Evolutionary conservation across 177 flowering plant species (phyloP), one percentile per base, ranked within the genome.

Genomic region (Vitis hybrid): DNA sequence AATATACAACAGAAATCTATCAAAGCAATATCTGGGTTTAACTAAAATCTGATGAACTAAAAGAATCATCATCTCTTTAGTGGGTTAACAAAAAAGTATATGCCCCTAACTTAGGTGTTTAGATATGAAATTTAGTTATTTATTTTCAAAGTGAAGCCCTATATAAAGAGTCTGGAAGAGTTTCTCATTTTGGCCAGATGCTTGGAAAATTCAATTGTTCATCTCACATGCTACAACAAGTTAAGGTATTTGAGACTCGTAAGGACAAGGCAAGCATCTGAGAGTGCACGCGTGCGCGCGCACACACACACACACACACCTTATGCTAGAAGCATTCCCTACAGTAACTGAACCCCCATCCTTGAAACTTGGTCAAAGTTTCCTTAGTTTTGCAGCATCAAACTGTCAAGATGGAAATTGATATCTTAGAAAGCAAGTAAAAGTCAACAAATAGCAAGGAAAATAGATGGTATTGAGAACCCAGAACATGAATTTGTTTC

Each of bases 321-420:
- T 95, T 76, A 95, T 90, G 70, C 77, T 87, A 65, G 99, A 95
- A 70, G 98, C 97, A 89, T 95, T 95, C 67, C 98, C 99, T 19
- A 97, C 98, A 62, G 99, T 95, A 59, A 95, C 97, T 72, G 99
- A 79, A 62, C 99, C 97, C 14, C 97, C 94, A 70, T 75, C 81
- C 82, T 95, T 93, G 74, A 93, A 95, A 80, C 93, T 93, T 75
- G 99, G 97, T 64, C 92, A 71, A 31, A 95, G 97, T 82, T 95
- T 93, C 79, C 80, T 86, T 31, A 95, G 73, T 75, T 87, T 95
- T 50, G 78, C 82, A 63, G 98, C 88, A 82, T 95, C 98, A 87
- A 90, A 93, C 99, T 95, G 74, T 60, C 26, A 75, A 67, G 57
- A 50, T 19, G 19, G 19, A 19, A 19, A 19, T 19, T 0, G 19